Evolutionary conservation across 768 basidiomycete genomes (phyloP).

Genomic region (Lactifluus pinguis): DNA sequence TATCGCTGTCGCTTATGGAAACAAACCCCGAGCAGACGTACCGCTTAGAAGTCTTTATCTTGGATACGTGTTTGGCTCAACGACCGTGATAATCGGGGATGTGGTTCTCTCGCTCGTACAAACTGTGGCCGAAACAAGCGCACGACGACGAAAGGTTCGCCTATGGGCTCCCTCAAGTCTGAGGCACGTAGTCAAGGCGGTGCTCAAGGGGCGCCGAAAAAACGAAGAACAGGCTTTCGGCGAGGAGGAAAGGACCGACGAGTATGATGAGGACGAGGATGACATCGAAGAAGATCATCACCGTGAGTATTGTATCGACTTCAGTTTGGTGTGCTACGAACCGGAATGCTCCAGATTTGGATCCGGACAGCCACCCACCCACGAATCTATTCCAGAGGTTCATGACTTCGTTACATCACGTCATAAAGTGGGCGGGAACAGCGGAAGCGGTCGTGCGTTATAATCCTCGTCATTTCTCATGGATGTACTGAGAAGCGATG

Average conservation of each 20-base stretch:
- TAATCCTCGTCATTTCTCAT: not conserved
- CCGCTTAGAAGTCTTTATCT: slow-evolving; percentile 39
- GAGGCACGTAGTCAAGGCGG: slow-evolving; percentile 25
- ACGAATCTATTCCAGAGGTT: slow-evolving; percentile 34
- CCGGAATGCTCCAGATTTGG: slow-evolving; percentile 25
- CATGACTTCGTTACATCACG: slow-evolving; percentile 28
- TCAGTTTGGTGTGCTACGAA: not conserved
- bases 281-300: slow-evolving; percentile 13
- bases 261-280: slow-evolving; percentile 21
- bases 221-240: slow-evolving; percentile 22
- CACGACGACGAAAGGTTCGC: slow-evolving; percentile 30
- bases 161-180: slow-evolving; percentile 45
- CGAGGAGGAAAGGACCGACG: slow-evolving; percentile 25
- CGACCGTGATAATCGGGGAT: slow-evolving; percentile 33
- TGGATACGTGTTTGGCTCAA: slow-evolving; percentile 41
- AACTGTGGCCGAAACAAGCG: slow-evolving; percentile 29
- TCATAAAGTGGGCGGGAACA: slow-evolving; percentile 35
- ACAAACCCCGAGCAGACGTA: not conserved
- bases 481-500: slow-evolving; percentile 1
- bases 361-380: slow-evolving; percentile 43
- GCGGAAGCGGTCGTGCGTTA: slow-evolving; percentile 33
- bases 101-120: slow-evolving; percentile 32
- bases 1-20: slow-evolving; percentile 24
- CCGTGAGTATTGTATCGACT: slow-evolving; percentile 12
- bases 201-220: slow-evolving; percentile 21